These are phyloP conservation scores for Actinomucor elegans DNA, from an alignment of 371 early-diverging fungal genomes.

Conservation along the genomic window DNA sequence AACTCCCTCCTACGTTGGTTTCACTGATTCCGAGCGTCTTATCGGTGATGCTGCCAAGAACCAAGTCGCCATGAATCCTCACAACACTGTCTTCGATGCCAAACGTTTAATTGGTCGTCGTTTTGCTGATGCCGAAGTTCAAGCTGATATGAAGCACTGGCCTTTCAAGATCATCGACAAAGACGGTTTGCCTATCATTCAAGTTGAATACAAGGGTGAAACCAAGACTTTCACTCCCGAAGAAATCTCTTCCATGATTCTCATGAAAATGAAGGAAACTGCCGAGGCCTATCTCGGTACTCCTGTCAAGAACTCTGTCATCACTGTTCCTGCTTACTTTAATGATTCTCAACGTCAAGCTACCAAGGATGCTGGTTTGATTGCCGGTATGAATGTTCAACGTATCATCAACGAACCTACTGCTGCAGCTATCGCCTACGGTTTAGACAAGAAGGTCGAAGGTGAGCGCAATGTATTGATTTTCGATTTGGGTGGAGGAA, in stretches of 20 bases:
- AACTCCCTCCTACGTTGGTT: slow-evolving; percentile 91
- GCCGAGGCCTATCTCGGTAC: slow-evolving; percentile 85
- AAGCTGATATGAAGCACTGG: slow-evolving; percentile 91
- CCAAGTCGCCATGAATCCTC: slow-evolving; percentile 82
- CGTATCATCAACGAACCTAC: slow-evolving; percentile 96
- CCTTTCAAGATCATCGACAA: slow-evolving; percentile 81
- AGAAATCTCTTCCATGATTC: slow-evolving; percentile 92
- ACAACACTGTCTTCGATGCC: slow-evolving; percentile 93
- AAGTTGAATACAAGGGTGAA: slow-evolving; percentile 81
- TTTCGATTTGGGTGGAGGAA: slow-evolving; percentile 96
- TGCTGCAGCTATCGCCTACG: slow-evolving; percentile 96
- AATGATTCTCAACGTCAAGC: too few relatives aligned
- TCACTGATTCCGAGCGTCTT: slow-evolving; percentile 83
- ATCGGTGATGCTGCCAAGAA: slow-evolving; percentile 92
- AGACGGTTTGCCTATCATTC: slow-evolving; percentile 75
- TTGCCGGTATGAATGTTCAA: slow-evolving; percentile 81
- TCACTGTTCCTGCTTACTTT: slow-evolving; percentile 94
- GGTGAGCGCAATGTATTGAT: slow-evolving; percentile 88
- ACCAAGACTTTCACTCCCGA: slow-evolving; percentile 87
- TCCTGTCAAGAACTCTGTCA: slow-evolving; percentile 86
- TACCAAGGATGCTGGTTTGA: slow-evolving; percentile 81
- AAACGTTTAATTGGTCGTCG: slow-evolving; percentile 97
- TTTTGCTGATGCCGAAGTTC: slow-evolving; percentile 84
- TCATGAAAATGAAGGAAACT: slow-evolving; percentile 90
- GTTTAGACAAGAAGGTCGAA: slow-evolving; percentile 76